Percentiles rank a stretch among this genome's conserved stretches.
Evolutionary conservation across 2,329 filamentous ascomycete genomes (phyloP).

Genomic region (Cordyceps cateniannulata): DNA sequence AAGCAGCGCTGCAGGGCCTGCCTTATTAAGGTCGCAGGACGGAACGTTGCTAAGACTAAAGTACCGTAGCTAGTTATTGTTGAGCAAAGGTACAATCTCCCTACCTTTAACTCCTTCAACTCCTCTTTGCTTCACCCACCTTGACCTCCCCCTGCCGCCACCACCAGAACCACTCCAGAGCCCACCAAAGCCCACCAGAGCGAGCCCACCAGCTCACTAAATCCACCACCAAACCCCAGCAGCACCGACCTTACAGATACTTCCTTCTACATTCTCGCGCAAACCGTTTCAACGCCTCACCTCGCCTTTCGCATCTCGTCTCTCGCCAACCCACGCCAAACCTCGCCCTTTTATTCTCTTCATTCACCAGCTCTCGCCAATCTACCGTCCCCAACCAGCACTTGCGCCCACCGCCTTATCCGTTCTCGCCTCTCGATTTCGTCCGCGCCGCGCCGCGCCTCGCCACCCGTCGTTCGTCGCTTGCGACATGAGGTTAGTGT

Average conservation of each 20-base stretch:
- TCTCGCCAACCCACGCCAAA: not conserved
- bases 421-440: constrained; percentile 25
- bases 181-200: too few species aligned
- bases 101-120: too few species aligned
- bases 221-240: not conserved
- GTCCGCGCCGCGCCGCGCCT: not conserved
- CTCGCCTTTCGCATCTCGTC: not conserved
- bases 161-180: too few species aligned
- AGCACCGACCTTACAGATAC: not conserved
- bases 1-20: not conserved
- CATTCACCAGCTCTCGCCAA: not conserved
- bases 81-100: too few species aligned
- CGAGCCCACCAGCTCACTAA: too few species aligned
- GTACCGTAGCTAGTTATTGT: too few species aligned
- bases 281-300: constrained; percentile 4
- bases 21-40: too few species aligned
- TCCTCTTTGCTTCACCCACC: too few species aligned
- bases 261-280: not conserved
- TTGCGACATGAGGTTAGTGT: constrained; percentile 10
- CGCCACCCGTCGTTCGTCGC: not conserved
- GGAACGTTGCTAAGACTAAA: too few species aligned
- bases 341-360: not conserved
- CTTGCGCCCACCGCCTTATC: constrained; percentile 27
- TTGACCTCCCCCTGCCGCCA: too few species aligned
- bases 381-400: not conserved